Base-by-base conservation (phyloP, 192 early-diverging fungal species). In the Linnemannia zychae region DNA sequence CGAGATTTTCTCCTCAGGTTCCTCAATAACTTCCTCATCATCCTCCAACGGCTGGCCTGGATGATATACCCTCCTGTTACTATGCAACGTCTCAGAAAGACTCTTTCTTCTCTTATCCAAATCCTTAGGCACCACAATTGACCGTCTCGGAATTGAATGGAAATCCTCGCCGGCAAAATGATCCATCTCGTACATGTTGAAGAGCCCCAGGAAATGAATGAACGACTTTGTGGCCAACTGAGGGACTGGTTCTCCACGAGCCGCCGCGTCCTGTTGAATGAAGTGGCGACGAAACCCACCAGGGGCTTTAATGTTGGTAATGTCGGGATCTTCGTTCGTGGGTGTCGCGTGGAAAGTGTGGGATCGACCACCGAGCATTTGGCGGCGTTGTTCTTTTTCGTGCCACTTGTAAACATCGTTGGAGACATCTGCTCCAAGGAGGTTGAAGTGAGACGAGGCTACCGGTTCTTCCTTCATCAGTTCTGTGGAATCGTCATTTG, bases 241-340 rank as follows among this genome's bases (percentile, higher is more conserved):
- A 0, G 94, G 93, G 28, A 82, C 84, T 12, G 77, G 81, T 20
- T 88, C 88, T 16, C 94, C 95, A 68, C 92, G 89, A 11, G 87
- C 80, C 28, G 85, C 83, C 20, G 94, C 95, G 22, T 93, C 91
- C 20, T 91, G 88, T 22, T 90, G 90, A 28, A 97, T 75, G 87
- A 95, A 97, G 78, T 95, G 93, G 7, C 97, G 92, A 20, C 97
- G 91, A 82, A 97, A 96, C 7, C 93, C 94, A 49, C 96, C 97
- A 0, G 96, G 96, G 44, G 94, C 90, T 24, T 87, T 88, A 65
- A 94, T 91, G 47, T 91, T 88, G 38, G 93, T 78, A 46, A 87
- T 86, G n/a, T 68, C 79, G 0, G 76, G 16, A 16, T 84, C 86
- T 6, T 80, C 77, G 4, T 18, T 22, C 20, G 79, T 76, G 31